Base-by-base conservation (phyloP, 2,329 filamentous ascomycete genomes). In the Didymella pinodella region DNA sequence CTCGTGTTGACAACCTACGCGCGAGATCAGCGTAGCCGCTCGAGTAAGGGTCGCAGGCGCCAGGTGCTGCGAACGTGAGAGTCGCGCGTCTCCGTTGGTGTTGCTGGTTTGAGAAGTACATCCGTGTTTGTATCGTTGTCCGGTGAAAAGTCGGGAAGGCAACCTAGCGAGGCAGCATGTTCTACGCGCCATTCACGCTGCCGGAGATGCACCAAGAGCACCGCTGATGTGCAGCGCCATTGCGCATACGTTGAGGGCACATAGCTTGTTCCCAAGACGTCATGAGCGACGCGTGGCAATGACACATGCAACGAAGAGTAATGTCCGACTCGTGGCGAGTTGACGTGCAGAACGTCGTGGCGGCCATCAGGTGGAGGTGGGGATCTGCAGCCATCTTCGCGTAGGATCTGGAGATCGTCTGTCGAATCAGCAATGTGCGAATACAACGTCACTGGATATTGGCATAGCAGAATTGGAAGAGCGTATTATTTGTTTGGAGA, bases 401-500 rank as follows among this genome's bases (percentile, higher is more conserved):
- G 36, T 49, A 38, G 45, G 31, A 40, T 6, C 26, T 54, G 50
- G 18, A n/a, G 46, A 54, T 50, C 41, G 36, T 46, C 26, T 16
- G 50, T 47, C 47, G 34, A 54, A 54, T 36, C 40, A 36, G 44
- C 31, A 34, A 14, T n/a, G 4, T 0, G 25, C 25, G 7, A 8
- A 22, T 6, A 29, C 12, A 25, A 43, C 5, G 10, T 32, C n/a
- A 38, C 7, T 32, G 28, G 1, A 46, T 36, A 29, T 16, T n/a
- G 18, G 28, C 51, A 20, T 18, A 57, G 28, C 48, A 51, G 18
- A 22, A 6, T 11, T 28, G 46, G 45, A 58, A 48, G 53, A 47
- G 48, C 14, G 60, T 67, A 65, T 62, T 69, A 68, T 70, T 61
- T 69, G 64, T 56, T 65, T 53, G 55, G 49, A 38, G 18, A 52